phyloP scores from a whole-genome alignment of 495 filamentous ascomycete genomes.

The Bacidia rubella region DNA sequence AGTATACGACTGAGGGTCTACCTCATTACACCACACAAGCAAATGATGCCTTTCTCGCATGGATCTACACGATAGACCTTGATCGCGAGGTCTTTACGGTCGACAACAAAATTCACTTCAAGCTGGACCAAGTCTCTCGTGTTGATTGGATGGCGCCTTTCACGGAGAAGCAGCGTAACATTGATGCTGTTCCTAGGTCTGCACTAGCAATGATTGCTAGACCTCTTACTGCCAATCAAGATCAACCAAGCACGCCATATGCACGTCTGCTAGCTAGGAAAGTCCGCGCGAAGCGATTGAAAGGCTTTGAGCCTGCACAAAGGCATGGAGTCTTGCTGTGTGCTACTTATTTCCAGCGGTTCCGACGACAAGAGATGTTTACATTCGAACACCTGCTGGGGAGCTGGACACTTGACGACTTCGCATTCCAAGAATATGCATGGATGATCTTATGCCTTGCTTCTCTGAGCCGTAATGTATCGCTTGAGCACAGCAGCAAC shows the following conservation, averaged over 20 bases:
- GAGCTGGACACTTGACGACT: constrained; percentile 5
- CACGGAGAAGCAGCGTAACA: neutral
- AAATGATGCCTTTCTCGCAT: neutral
- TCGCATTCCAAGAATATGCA: constrained; percentile 13
- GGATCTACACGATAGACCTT: constrained; percentile 13
- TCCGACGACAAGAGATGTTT: neutral
- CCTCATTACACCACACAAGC: neutral
- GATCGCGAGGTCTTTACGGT: constrained; percentile 15
- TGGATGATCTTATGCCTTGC: constrained; percentile 13
- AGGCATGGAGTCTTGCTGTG: neutral
- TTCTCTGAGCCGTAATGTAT: constrained; percentile 4
- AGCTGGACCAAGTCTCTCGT: constrained; percentile 7
- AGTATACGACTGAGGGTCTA: neutral
- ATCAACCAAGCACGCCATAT: neutral
- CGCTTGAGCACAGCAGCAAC: neutral
- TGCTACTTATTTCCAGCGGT: neutral
- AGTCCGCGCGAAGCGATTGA: constrained; percentile 1
- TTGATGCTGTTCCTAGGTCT: constrained; percentile 2
- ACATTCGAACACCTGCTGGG: neutral
- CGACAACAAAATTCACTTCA: constrained; percentile 12
- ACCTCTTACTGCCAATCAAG: neutral
- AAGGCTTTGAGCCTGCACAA: neutral
- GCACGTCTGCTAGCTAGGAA: neutral
- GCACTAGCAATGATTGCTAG: constrained; percentile 5
- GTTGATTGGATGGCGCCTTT: constrained; percentile 7